Percentiles rank a stretch among this genome's conserved stretches.
These are phyloP conservation scores for Davidsoniella eucalypti DNA, from an alignment of 2,329 filamentous ascomycete genomes.

Conservation along the genomic window DNA sequence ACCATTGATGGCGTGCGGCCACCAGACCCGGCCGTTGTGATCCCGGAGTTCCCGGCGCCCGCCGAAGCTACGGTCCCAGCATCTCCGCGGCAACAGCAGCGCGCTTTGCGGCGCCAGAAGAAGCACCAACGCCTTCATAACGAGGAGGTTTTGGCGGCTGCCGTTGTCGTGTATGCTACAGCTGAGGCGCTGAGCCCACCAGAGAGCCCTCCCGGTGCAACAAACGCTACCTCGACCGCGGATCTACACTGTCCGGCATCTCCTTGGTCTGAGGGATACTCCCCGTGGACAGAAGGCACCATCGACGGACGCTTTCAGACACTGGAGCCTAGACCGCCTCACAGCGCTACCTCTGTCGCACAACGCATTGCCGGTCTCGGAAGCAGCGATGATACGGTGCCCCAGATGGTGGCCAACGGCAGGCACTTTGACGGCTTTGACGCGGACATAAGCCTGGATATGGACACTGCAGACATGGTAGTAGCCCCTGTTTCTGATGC, in stretches of 20 bases:
- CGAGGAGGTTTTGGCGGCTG: constrained; percentile 37
- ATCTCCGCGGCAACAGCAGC: constrained; percentile 23
- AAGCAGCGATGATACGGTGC: background rate
- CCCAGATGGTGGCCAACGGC: background rate
- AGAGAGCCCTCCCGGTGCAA: constrained; percentile 13
- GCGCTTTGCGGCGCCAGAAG: constrained; percentile 28
- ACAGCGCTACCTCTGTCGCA: background rate
- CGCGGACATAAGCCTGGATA: background rate
- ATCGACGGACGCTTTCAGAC: background rate
- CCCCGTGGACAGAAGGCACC: constrained; percentile 4
- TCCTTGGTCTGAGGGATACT: constrained; percentile 11
- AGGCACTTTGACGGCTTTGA: background rate
- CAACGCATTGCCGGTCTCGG: background rate
- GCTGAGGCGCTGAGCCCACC: constrained; percentile 30
- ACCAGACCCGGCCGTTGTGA: constrained; percentile 21
- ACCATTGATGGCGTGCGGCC: constrained; percentile 7
- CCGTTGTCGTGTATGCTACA: constrained; percentile 36
- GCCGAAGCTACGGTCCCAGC: constrained; percentile 28
- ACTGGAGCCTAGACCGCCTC: background rate
- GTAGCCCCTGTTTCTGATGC: constrained; percentile 7
- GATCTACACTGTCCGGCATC: constrained; percentile 10
- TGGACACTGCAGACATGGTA: constrained; percentile 5
- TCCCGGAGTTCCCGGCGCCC: constrained; percentile 33
- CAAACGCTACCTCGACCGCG: background rate
- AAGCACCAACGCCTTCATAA: constrained; percentile 29